A percentile compares a stretch with the other conserved stretches of the same genome.
Conservation (phyloP, 2,329 filamentous ascomycete species). For the Verticillium nubilum region DNA sequence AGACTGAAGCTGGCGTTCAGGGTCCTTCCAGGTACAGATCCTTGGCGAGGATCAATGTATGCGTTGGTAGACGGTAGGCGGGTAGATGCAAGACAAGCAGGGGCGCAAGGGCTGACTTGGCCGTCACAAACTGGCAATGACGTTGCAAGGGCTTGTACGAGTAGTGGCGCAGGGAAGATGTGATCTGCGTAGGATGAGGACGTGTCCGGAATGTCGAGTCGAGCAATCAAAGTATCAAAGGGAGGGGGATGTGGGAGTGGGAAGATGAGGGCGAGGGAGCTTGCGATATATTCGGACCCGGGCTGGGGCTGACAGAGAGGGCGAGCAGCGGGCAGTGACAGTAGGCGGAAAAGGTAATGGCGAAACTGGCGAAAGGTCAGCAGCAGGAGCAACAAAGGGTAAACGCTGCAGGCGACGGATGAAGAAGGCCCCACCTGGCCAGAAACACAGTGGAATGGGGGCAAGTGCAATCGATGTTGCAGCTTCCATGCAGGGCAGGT, state of each 20-base stretch:
- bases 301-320: neutral
- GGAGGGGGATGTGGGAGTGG: neutral
- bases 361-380: neutral
- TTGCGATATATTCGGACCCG: neutral
- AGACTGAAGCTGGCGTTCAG: neutral
- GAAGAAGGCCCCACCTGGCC: neutral
- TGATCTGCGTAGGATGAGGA: neutral
- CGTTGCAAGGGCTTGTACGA: neutral
- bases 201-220: neutral
- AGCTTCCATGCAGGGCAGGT: neutral
- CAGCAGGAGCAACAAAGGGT: neutral
- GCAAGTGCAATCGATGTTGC: neutral
- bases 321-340: neutral
- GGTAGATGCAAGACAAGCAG: neutral
- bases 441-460: neutral
- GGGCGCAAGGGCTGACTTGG: neutral
- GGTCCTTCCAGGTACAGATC: constrained; percentile 1
- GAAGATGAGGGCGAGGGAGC: neutral
- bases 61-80: neutral
- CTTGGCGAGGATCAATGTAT: neutral
- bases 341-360: neutral
- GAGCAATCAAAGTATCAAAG: neutral
- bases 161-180: neutral
- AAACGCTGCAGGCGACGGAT: neutral
- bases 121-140: neutral